Conservation (phyloP, 2,329 filamentous ascomycete genomes). For the Ascochyta pisi region DNA sequence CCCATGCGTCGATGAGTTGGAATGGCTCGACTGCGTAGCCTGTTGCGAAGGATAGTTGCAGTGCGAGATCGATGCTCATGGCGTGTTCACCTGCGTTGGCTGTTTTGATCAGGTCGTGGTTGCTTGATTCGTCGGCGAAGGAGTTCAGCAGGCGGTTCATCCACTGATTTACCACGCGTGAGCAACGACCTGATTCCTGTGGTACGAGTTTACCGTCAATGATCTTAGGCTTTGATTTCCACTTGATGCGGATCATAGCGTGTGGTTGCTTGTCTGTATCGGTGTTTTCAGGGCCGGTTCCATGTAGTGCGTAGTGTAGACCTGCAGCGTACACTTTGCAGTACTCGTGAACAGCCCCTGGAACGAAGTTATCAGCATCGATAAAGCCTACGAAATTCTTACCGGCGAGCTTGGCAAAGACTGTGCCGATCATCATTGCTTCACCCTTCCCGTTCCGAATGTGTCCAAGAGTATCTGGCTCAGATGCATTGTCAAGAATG, state of each 20-base stretch:
- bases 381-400: slow-evolving; percentile 23
- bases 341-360: slow-evolving; percentile 27
- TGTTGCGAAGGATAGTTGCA: slow-evolving; percentile 22
- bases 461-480: not conserved
- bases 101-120: slow-evolving; percentile 8
- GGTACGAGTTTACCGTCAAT: slow-evolving; percentile 14
- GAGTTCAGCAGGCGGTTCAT: slow-evolving; percentile 17
- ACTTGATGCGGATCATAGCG: slow-evolving; percentile 29
- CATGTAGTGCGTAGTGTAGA: slow-evolving; percentile 13
- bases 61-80: slow-evolving; percentile 21
- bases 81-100: slow-evolving; percentile 28
- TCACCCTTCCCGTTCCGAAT: slow-evolving; percentile 27
- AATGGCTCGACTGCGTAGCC: slow-evolving; percentile 27
- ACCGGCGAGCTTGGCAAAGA: slow-evolving; percentile 15
- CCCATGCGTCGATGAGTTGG: slow-evolving; percentile 21
- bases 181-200: slow-evolving; percentile 22
- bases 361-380: slow-evolving; percentile 26
- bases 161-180: slow-evolving; percentile 22
- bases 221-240: slow-evolving; percentile 27
- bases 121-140: not conserved
- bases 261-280: not conserved
- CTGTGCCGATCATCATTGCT: slow-evolving; percentile 24
- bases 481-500: not conserved
- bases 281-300: not conserved
- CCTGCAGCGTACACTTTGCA: slow-evolving; percentile 28